Percentiles rank a stretch among this genome's conserved stretches.
Conservation (phyloP, 208 protist species). For the Angomonas desouzai region DNA sequence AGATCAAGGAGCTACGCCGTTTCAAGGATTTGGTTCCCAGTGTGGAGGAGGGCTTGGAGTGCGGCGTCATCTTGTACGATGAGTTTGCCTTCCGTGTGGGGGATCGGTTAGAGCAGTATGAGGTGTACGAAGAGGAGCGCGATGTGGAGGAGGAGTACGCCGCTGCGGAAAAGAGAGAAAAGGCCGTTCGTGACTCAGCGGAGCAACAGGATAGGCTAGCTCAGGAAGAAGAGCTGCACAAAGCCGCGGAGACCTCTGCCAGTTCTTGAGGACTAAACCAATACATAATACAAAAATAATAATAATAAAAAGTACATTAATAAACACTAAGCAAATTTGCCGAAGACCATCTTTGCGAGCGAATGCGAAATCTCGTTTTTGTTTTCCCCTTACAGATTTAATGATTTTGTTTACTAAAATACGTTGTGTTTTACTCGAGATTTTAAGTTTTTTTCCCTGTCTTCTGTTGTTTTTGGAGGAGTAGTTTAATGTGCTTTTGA, state of each 20-base stretch:
- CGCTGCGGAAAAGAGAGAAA: slow-evolving; percentile 62
- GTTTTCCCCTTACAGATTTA: slow-evolving; percentile 13
- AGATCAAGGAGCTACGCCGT: slow-evolving; percentile 84
- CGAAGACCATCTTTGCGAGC: neutral
- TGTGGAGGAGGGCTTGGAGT: slow-evolving; percentile 85
- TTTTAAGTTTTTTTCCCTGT: slow-evolving; percentile 16
- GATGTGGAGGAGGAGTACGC: slow-evolving; percentile 81
- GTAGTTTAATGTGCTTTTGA: neutral
- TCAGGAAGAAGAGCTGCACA: neutral
- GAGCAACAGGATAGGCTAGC: neutral
- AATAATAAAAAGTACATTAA: slow-evolving; percentile 8
- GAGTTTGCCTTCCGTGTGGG: slow-evolving; percentile 78
- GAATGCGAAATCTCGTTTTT: slow-evolving; percentile 2
- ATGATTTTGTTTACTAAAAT: slow-evolving; percentile 7
- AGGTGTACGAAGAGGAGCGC: slow-evolving; percentile 71
- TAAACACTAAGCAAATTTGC: neutral
- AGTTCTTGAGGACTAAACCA: too few relatives aligned
- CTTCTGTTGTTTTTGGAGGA: too few relatives aligned
- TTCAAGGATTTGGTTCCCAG: slow-evolving; percentile 86
- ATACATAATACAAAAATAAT: too few relatives aligned
- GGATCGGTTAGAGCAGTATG: slow-evolving; percentile 75
- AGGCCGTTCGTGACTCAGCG: slow-evolving; percentile 28
- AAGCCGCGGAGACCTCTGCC: too few relatives aligned
- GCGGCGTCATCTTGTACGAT: slow-evolving; percentile 86
- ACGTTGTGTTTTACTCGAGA: slow-evolving; percentile 12